Evolutionary conservation across 2,329 filamentous ascomycete species (phyloP).

Genomic region (Corynespora cassiicola): DNA sequence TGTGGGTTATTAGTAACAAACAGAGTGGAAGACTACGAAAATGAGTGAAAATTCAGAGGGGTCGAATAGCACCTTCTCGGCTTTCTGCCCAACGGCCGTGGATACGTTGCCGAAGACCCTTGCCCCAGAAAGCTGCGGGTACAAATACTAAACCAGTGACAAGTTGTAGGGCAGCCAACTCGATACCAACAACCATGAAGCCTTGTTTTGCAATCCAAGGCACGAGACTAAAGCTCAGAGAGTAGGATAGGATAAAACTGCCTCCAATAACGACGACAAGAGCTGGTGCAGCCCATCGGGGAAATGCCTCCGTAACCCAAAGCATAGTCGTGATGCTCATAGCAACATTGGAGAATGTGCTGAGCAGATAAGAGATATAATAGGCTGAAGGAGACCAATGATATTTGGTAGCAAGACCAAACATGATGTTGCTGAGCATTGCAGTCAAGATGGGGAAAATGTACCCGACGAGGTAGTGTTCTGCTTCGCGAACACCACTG

Average conservation of each 20-base stretch:
- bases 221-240: conserved; percentile 26
- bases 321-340: conserved; percentile 32
- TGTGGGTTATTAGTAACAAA: no score
- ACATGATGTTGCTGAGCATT: conserved; percentile 26
- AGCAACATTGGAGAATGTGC: conserved; percentile 32
- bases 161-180: conserved; percentile 46
- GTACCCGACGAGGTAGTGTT: conserved; percentile 38
- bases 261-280: conserved; percentile 31
- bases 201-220: conserved; percentile 35
- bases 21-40: conserved; percentile 4
- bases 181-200: conserved; percentile 35
- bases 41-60: conserved; percentile 6
- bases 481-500: conserved; percentile 35
- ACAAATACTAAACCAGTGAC: conserved; percentile 28
- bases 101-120: conserved; percentile 33
- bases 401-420: conserved; percentile 28
- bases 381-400: conserved; percentile 19
- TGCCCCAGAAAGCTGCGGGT: conserved; percentile 40
- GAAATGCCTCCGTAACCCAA: conserved; percentile 42
- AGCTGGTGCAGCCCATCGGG: conserved; percentile 39
- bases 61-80: conserved; percentile 33
- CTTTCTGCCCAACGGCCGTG: conserved; percentile 33
- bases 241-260: conserved; percentile 28
- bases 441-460: conserved; percentile 33
- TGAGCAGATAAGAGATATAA: conserved; percentile 36